A percentile compares a stretch with the other conserved stretches of the same genome.
Conservation (phyloP, 2,329 filamentous ascomycete genomes). For the Aspergillus quadricinctus region DNA sequence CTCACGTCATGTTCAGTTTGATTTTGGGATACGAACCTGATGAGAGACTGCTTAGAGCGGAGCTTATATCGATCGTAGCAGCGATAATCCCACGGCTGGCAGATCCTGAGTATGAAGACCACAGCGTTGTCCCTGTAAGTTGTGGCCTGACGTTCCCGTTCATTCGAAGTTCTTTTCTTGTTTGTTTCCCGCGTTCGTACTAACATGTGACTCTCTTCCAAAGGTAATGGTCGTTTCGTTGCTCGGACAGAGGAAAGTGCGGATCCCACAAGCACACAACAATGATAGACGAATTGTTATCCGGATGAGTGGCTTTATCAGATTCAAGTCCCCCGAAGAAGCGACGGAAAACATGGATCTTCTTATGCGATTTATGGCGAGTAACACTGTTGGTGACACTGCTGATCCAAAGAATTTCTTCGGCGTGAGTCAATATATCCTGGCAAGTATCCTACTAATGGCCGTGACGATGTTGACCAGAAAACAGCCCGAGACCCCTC, state of each 20-base stretch:
- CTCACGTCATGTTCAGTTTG: background rate
- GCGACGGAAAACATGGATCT: background rate
- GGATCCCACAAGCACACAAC: background rate
- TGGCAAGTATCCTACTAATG: background rate
- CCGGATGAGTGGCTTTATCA: background rate
- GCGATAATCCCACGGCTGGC: background rate
- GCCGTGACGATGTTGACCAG: background rate
- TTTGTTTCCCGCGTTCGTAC: background rate
- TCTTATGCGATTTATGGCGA: background rate
- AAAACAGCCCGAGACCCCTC: background rate
- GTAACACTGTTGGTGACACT: background rate
- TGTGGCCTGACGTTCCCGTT: background rate
- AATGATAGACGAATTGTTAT: background rate
- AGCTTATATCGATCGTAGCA: background rate
- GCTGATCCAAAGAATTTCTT: background rate
- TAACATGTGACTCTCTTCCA: background rate
- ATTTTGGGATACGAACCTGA: background rate
- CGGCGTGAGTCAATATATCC: background rate
- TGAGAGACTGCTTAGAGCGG: background rate
- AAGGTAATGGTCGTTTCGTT: background rate
- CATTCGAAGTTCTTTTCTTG: background rate
- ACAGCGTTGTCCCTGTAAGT: background rate
- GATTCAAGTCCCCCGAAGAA: background rate
- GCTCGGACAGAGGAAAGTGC: background rate
- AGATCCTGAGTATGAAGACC: background rate